phyloP scores from a whole-genome alignment of 1,139 yeast species.

The Petasospora fabianii region DNA sequence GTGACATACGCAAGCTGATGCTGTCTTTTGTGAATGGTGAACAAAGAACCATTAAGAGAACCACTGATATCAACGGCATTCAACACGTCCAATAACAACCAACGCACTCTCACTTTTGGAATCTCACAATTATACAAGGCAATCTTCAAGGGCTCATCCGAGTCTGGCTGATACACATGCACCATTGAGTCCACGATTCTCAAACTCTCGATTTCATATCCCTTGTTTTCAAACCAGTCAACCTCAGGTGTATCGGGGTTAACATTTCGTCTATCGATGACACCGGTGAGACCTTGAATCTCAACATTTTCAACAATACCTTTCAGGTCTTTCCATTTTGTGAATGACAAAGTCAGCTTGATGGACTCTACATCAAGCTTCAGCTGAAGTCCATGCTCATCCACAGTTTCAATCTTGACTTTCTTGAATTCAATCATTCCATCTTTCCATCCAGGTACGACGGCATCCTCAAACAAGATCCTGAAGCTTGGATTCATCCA shows the following conservation, averaged over 20 bases:
- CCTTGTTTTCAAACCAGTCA: conserved; percentile 32
- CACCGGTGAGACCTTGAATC: conserved; percentile 59
- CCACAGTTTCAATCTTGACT: conserved; percentile 37
- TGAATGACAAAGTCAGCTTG: conserved; percentile 56
- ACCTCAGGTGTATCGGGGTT: conserved; percentile 41
- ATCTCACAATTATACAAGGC: conserved; percentile 63
- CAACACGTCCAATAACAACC: conserved; percentile 61
- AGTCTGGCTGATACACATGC: conserved; percentile 36
- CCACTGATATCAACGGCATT: conserved; percentile 71
- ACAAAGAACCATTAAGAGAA: conserved; percentile 67
- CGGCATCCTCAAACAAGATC: conserved; percentile 45
- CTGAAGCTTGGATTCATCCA: conserved; percentile 35
- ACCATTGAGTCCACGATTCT: conserved; percentile 54
- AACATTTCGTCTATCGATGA: conserved; percentile 39
- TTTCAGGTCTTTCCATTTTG: conserved; percentile 64
- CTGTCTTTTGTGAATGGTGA: conserved; percentile 66
- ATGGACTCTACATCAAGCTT: conserved; percentile 49
- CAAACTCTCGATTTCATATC: conserved; percentile 49
- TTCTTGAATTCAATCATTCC: conserved; percentile 62
- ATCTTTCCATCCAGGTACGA: conserved; percentile 43
- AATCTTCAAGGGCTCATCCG: conserved; percentile 42
- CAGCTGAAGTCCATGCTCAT: conserved; percentile 27
- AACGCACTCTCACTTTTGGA: conserved; percentile 54
- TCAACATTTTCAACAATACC: conserved; percentile 65
- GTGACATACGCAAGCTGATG: conserved; percentile 39